Evolutionary conservation across 768 basidiomycete genomes (phyloP), one percentile per base, ranked within the genome.

Genomic region (Phylloporus sp.): DNA sequence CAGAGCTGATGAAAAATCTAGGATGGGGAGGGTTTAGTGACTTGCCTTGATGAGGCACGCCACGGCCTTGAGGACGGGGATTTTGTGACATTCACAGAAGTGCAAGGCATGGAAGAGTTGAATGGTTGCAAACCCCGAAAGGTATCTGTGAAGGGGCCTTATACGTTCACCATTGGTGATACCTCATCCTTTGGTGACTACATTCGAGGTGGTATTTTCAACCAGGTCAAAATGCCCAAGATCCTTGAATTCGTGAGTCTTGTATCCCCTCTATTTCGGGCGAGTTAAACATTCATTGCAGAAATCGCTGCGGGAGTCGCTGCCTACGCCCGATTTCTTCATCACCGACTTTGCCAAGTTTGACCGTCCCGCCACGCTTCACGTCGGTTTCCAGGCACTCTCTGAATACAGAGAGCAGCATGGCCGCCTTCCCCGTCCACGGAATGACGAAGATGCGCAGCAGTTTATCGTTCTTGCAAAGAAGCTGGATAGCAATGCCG

Each of bases 41-140:
- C 95, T 10, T 96, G 93, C 64, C 72, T 97, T 49, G 96, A 99
- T 56, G 96, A 99, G 71, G 87, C 95, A 10, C 81, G 96, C 49
- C 96, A 98, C 65, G 96, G 96, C 17, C 78, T 99, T n/a, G 93
- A 97, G 65, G 96, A 98, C 64, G 96, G 96, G 14, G 92, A 98
- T 62, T 98, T 84, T 59, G 94, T 98, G 20, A 94, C 96, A 5
- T 98, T 99, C 71, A 78, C 81, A 15, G 96, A 99, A 70, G 82
- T 99, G 21, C 86, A 94, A 67, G 96, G 96, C 28, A 95, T 96
- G 91, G 74, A 78, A 21, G 89, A 90, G 60, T 69, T 97, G 26
- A 97, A 98, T 57, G 86, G 75, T 4, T 90, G 90, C 61, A 88
- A 94, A 62, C 91, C 96, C 15, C 77, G 92, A 42, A 98, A 94